Percentiles rank a stretch among this genome's conserved stretches.
phyloP scores from a whole-genome alignment of 2,329 filamentous ascomycete genomes.

The Mariannaea elegans region DNA sequence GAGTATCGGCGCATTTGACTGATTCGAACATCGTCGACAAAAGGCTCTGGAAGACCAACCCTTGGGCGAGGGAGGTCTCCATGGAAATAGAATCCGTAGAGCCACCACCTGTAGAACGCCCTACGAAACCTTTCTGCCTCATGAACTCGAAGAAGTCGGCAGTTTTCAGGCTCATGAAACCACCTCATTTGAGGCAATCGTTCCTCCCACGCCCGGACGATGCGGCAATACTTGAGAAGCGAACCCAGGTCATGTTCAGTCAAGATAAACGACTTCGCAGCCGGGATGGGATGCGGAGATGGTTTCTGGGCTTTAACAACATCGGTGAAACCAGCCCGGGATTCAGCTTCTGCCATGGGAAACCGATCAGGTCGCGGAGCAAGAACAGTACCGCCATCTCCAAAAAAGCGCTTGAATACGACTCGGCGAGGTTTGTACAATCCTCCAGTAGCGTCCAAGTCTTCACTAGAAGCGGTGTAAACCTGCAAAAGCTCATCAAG shows the following conservation, averaged over 20 bases:
- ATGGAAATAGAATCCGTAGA: constrained; percentile 63
- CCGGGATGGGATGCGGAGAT: neutral
- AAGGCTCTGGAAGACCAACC: constrained; percentile 49
- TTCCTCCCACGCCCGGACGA: constrained; percentile 51
- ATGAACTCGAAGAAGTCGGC: constrained; percentile 52
- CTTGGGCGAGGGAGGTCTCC: constrained; percentile 51
- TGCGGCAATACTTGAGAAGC: constrained; percentile 46
- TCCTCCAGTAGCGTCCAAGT: constrained; percentile 44
- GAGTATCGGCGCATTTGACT: constrained; percentile 55
- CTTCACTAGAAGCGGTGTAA: constrained; percentile 52
- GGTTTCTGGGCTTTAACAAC: constrained; percentile 35
- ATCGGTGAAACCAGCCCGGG: constrained; percentile 30
- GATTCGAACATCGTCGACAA: constrained; percentile 51
- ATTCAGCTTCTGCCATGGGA: neutral
- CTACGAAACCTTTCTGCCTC: constrained; percentile 59
- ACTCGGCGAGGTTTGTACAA: constrained; percentile 51
- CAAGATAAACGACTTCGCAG: constrained; percentile 41
- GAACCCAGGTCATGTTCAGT: constrained; percentile 45
- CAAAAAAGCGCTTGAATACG: constrained; percentile 49
- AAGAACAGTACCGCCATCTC: constrained; percentile 43
- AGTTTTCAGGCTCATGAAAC: constrained; percentile 56
- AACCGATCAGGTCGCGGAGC: constrained; percentile 25
- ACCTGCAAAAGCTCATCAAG: constrained; percentile 58
- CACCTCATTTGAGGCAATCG: constrained; percentile 56
- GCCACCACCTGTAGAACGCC: constrained; percentile 64